These are phyloP conservation scores for Narthecium ossifragum DNA, from an alignment of 106 monocot genomes.

Conservation along the genomic window DNA sequence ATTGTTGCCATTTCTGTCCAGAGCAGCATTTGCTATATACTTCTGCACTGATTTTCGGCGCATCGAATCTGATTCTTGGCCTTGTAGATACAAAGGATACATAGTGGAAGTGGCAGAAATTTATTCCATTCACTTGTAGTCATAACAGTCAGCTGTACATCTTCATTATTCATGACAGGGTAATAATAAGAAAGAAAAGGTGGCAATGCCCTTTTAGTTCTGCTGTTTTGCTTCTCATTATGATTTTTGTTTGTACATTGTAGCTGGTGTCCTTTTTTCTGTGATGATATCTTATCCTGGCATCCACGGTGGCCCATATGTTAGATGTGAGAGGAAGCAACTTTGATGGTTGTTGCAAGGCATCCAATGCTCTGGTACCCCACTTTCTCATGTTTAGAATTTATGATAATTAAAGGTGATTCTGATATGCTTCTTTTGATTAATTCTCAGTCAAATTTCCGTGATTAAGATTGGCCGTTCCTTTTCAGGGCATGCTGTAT, in stretches of 20 bases:
- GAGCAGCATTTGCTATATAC: not conserved
- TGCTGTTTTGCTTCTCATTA: not conserved
- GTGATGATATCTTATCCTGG: not conserved
- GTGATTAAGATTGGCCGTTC: not conserved
- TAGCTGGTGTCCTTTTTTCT: not conserved
- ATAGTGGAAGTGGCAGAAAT: too few species aligned
- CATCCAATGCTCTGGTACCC: not conserved
- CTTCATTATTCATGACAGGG: not conserved
- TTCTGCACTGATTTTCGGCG: too few species aligned
- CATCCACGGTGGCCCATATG: not conserved
- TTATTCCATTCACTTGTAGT: constrained; percentile 7
- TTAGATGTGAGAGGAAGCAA: not conserved
- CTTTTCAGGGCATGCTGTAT: too few species aligned
- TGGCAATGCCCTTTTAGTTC: not conserved
- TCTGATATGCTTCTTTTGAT: not conserved
- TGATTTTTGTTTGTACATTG: not conserved
- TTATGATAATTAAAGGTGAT: not conserved
- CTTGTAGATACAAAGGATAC: not conserved
- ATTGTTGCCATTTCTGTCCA: not conserved
- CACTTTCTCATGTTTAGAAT: not conserved
- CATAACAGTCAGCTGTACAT: constrained; percentile 2
- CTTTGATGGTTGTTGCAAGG: not conserved
- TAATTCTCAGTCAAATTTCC: not conserved
- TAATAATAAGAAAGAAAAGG: not conserved
- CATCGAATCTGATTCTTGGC: too few species aligned